Percentiles rank a stretch among this genome's conserved stretches.
Evolutionary conservation across 176 grass and related monocot genomes (phyloP).

Genomic region (Cenchrus purpureus): DNA sequence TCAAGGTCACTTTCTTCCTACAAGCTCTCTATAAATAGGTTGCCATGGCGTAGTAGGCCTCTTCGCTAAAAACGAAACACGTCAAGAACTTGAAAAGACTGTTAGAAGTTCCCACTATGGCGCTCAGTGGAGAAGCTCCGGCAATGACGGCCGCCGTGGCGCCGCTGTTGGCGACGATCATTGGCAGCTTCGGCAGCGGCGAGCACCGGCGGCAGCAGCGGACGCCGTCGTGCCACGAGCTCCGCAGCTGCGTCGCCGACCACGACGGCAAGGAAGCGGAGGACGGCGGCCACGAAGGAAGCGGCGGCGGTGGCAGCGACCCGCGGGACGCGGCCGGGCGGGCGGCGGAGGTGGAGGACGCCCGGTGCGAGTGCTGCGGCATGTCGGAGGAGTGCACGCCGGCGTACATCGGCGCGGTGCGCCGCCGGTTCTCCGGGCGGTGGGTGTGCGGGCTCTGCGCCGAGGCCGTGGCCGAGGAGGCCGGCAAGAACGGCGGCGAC

Average conservation of each 20-base stretch:
- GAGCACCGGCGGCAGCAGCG: conserved; percentile 38
- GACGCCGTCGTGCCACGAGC: conserved; percentile 52
- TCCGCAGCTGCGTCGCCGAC: conserved; percentile 27
- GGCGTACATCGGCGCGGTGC: conserved; percentile 58
- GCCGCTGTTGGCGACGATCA: conserved; percentile 40
- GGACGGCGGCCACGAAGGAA: neutral
- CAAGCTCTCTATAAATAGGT: conserved; percentile 48
- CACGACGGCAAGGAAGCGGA: neutral
- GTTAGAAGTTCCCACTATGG: neutral
- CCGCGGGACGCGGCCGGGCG: neutral
- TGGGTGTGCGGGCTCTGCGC: conserved; percentile 83
- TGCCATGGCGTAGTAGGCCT: neutral
- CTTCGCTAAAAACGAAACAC: neutral
- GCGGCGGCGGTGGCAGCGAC: no score
- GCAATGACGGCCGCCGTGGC: conserved; percentile 15
- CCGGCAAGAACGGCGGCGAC: conserved; percentile 56
- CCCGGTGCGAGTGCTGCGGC: conserved; percentile 77
- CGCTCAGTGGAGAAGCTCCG: conserved; percentile 28
- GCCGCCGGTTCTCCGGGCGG: conserved; percentile 63
- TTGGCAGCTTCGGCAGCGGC: conserved; percentile 38
- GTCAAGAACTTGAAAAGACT: neutral
- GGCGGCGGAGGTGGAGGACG: conserved; percentile 60
- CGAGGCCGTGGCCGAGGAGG: conserved; percentile 69
- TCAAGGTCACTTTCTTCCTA: neutral
- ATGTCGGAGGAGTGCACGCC: conserved; percentile 90